phyloP scores from a whole-genome alignment of 2,329 filamentous ascomycete genomes.

The Ilyonectria sp. region DNA sequence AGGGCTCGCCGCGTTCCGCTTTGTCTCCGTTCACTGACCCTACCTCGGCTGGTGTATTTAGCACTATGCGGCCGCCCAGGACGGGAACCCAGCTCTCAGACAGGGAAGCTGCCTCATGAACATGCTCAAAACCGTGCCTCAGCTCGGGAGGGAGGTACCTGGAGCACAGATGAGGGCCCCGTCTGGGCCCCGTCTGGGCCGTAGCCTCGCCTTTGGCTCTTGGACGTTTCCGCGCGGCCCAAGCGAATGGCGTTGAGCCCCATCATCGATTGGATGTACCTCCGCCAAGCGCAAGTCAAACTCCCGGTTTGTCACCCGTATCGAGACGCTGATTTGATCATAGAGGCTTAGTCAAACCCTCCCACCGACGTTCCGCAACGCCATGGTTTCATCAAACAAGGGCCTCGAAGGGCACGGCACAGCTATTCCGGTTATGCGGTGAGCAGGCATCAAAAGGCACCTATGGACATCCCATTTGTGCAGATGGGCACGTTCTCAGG shows the following conservation, averaged over 20 bases:
- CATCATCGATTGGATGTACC: constrained; percentile 13
- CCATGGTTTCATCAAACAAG: not conserved
- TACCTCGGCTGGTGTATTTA: not conserved
- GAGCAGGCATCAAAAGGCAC: not conserved
- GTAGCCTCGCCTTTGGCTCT: constrained; percentile 23
- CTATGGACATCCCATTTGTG: not conserved
- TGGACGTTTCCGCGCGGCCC: constrained; percentile 12
- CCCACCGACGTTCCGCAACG: not conserved
- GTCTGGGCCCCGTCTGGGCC: not conserved
- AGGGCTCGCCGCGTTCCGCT: not conserved
- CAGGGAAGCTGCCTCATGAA: not conserved
- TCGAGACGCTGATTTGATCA: not conserved
- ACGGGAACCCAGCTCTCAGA: not conserved
- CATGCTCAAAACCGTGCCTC: too few species aligned
- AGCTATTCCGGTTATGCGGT: not conserved
- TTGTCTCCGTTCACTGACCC: not conserved
- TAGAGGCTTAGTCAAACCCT: not conserved
- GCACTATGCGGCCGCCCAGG: not conserved
- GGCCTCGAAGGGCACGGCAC: not conserved
- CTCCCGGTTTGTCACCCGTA: not conserved
- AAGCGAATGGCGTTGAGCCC: constrained; percentile 38
- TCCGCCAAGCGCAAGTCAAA: constrained; percentile 2
- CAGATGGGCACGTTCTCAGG: not conserved
- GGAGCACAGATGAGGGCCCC: not conserved
- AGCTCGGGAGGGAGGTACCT: too few species aligned